Base-by-base conservation (phyloP, 345 rosid species). In the Mangifera indica region DNA sequence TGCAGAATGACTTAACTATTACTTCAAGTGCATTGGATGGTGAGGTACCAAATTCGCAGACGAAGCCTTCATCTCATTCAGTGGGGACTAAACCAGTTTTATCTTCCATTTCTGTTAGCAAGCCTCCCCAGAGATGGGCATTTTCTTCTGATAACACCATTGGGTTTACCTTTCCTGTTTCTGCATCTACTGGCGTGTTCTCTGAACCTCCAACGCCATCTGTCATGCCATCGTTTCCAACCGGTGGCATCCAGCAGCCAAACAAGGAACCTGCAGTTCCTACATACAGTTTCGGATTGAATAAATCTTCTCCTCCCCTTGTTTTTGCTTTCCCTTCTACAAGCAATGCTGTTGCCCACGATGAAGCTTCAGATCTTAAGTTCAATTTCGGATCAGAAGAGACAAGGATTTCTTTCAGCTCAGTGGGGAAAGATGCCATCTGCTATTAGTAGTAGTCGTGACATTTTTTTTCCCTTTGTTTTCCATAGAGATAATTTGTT, bases 141-240 rank as follows among this genome's bases (percentile, higher is more conserved):
- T 72, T 76, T 69, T 75, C 97, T 53, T 79, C 88, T 12, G 91
- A 87, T 60, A 73, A 75, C 58, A 84, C 78, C 73, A 7, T 72
- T 0, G 86, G 93, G 56, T 92, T 90, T 76, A 86, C 87, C 42
- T 95, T 95, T 79, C 98, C 92, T 1, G 82, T 89, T 67, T 76
- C 93, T 73, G 73, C 87, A 67, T 69, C 88, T 13, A 77, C 81
- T 42, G 89, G 88, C 17, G 74, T 70, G 14, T 76, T 76, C 9
- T 84, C 92, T 32, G 98, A 94, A 86, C 93, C 95, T 55, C 96
- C 93, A 57, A 90, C 98, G 0, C 98, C 98, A 11, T 81, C 98
- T 53, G 77, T 90, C 83, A 64, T 78, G 77, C 95, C 95, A 26
- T 82, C 80, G 29, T 63, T 69, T 45, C 64, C 82, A 24, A 61